Percentiles rank a stretch among this genome's conserved stretches.
phyloP scores from a whole-genome alignment of 495 filamentous ascomycete genomes.

The Lasiosphaeria miniovina region DNA sequence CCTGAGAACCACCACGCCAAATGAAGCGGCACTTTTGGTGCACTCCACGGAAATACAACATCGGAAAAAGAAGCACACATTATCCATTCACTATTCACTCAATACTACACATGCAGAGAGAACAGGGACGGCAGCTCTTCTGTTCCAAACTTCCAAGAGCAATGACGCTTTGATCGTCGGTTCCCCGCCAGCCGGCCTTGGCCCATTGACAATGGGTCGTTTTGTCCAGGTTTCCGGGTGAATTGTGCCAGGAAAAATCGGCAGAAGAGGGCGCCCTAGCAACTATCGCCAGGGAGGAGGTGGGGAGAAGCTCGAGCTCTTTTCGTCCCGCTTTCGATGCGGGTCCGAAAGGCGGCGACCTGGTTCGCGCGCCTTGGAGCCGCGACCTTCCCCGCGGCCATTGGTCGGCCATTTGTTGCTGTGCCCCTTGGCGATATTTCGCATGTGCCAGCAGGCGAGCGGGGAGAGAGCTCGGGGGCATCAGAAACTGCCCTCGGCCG shows the following conservation, averaged over 20 bases:
- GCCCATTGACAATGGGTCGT: too few species aligned
- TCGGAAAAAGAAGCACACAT: too few species aligned
- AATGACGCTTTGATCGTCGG: too few species aligned
- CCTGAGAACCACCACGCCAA: not conserved
- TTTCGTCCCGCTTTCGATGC: slow-evolving; percentile 1
- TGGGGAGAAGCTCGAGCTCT: not conserved
- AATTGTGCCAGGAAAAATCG: not conserved
- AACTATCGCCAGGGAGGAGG: slow-evolving; percentile 1
- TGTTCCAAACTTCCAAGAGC: too few species aligned
- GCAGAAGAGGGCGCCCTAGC: slow-evolving; percentile 14
- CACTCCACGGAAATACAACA: too few species aligned
- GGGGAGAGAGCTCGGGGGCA: not conserved
- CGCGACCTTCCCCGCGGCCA: not conserved
- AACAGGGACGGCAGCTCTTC: too few species aligned
- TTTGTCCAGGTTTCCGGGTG: too few species aligned
- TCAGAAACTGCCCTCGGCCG: not conserved
- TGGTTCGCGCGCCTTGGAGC: slow-evolving; percentile 2
- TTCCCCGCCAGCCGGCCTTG: too few species aligned
- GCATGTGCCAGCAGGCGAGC: not conserved
- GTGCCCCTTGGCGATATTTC: slow-evolving; percentile 2
- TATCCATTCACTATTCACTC: too few species aligned
- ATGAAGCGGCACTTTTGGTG: too few species aligned
- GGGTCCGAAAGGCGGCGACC: slow-evolving; percentile 6
- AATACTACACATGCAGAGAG: too few species aligned
- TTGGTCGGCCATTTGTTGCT: slow-evolving; percentile 5